Base-by-base conservation (phyloP, 2,329 filamentous ascomycete genomes). In the Mariannaea elegans region DNA sequence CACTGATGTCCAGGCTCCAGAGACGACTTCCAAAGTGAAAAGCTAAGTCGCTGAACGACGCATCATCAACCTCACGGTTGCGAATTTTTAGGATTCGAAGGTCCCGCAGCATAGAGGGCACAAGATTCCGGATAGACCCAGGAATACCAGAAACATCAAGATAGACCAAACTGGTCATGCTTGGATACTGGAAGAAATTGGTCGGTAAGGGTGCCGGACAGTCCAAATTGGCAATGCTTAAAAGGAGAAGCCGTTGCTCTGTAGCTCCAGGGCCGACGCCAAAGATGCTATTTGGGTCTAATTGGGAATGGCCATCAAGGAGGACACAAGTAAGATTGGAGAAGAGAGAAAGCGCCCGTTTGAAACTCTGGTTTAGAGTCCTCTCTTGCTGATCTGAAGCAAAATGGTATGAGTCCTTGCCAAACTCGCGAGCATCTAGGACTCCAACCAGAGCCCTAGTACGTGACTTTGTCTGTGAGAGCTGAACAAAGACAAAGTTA, bases 1-100 rank as follows among this genome's bases (percentile, higher is more conserved):
- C 52, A 34, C 78, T 76, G 1, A 88, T 48, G 61, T 89, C 85
- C 4, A 88, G 68, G 64, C 85, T 86, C 85, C 86, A 88, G 10
- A 88, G 70, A 24, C 76, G 80, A 10, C 5, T 70, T 62, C 58
- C 68, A 63, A 67, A 83, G 65, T 38, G 80, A 62, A 3, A 70
- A 39, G 62, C 38, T 0, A 72, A 55, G 2, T 77, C 72, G 2
- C 75, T 71, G 3, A 75, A 56, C 2, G 61, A 63, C 1, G 56
- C 53, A 56, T 84, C 78, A 19, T 81, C 79, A 19, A 88, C 65
- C 58, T 82, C 79, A 19, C 82, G 77, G 2, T 78, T 75, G 45
- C 77, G 74, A 0, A 81, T 72, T 65, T 86, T 88, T 23, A 89
- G 70, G 3, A 88, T 74, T 3, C 82, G 80, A 8, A 89, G 75